A percentile compares a stretch with the other conserved stretches of the same genome.
Evolutionary conservation across 1,139 yeast species (phyloP).

Genomic region (Arxiozyma heterogenica): DNA sequence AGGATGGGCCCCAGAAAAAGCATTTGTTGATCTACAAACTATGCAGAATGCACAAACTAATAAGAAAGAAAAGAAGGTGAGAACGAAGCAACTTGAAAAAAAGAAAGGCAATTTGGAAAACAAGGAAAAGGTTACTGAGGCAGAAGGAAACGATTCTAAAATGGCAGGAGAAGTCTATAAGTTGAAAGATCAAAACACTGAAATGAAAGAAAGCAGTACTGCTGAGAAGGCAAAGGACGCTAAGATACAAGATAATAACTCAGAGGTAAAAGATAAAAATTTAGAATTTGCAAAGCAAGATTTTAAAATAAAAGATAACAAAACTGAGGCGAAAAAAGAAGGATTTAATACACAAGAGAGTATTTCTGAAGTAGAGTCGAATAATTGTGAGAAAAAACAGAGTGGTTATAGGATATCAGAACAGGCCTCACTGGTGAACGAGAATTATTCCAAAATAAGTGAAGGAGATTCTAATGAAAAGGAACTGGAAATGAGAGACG

Average conservation of each 20-base stretch:
- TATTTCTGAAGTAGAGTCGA: background rate
- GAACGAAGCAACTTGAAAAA: background rate
- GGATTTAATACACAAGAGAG: background rate
- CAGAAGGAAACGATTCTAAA: background rate
- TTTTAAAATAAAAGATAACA: background rate
- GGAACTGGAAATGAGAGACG: background rate
- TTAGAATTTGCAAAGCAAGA: background rate
- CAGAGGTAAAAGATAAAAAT: background rate
- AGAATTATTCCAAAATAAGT: background rate
- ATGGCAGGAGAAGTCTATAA: background rate
- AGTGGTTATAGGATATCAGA: background rate
- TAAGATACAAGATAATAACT: background rate
- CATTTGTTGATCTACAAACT: background rate
- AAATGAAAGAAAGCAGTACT: background rate
- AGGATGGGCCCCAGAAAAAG: constrained; percentile 17
- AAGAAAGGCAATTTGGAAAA: too few relatives aligned
- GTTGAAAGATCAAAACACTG: background rate
- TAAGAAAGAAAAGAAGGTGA: constrained; percentile 1
- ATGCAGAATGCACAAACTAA: background rate
- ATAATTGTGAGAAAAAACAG: too few relatives aligned
- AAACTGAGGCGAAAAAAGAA: background rate
- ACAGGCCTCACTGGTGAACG: background rate
- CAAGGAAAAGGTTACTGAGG: background rate
- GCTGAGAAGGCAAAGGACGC: background rate
- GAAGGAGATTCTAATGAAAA: background rate